Percentiles rank a stretch among this genome's conserved stretches.
Evolutionary conservation across 352 stramenopile genomes (phyloP).

Genomic region (Pythium aquatile): DNA sequence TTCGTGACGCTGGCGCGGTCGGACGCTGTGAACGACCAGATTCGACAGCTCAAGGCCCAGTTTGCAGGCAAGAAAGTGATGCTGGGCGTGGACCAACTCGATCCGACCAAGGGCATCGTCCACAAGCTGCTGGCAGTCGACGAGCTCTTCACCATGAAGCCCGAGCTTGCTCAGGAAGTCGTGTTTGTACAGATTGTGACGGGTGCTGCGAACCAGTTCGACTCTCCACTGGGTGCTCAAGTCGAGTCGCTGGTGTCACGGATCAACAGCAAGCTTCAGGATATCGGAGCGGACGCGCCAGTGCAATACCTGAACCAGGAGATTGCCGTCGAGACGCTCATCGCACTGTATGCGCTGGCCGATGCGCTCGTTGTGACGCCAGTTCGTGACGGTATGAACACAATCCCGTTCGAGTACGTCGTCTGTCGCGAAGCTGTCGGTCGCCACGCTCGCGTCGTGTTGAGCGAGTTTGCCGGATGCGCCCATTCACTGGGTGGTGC

Average conservation of each 20-base stretch:
- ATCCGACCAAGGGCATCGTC: conserved; percentile 89
- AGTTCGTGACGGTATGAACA: conserved; percentile 91
- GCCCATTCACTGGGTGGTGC: conserved; percentile 85
- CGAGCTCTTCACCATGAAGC: conserved; percentile 82
- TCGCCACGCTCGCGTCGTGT: conserved; percentile 78
- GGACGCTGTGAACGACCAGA: conserved; percentile 62
- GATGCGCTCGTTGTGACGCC: conserved; percentile 84
- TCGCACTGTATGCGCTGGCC: conserved; percentile 86
- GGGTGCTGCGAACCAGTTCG: conserved; percentile 38
- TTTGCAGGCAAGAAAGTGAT: conserved; percentile 87
- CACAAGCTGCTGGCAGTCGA: conserved; percentile 90
- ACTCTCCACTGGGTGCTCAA: conserved; percentile 77
- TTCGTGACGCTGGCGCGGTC: conserved; percentile 66
- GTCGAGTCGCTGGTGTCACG: conserved; percentile 88
- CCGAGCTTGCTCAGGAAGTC: conserved; percentile 91
- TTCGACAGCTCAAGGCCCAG: conserved; percentile 53
- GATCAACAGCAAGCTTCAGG: conserved; percentile 92
- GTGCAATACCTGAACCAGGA: conserved; percentile 92
- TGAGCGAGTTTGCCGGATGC: conserved; percentile 90
- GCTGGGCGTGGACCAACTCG: conserved; percentile 79
- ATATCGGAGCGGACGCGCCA: conserved; percentile 79
- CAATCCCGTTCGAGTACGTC: conserved; percentile 89
- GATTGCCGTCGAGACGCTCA: conserved; percentile 80
- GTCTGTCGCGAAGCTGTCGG: conserved; percentile 75
- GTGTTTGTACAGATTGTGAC: conserved; percentile 94